These are phyloP conservation scores for Mortierella sp. DNA, from an alignment of 371 early-diverging fungal genomes.

Conservation along the genomic window DNA sequence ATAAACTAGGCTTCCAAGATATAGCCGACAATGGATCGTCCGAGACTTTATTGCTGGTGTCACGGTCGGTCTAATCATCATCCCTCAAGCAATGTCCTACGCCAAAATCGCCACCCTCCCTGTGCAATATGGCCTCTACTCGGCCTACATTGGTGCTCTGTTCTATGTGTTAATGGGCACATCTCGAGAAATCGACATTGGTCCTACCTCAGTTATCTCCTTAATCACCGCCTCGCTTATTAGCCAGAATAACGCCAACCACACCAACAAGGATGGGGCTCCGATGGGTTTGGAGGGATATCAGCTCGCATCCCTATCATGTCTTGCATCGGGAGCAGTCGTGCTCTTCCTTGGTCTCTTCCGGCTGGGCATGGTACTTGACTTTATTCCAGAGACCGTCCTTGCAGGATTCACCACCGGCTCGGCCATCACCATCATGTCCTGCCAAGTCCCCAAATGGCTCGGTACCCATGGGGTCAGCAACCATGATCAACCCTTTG, in stretches of 20 bases:
- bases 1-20: constrained; percentile 34
- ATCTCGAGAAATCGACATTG: constrained; percentile 87
- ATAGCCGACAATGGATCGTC: constrained; percentile 69
- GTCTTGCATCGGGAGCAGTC: constrained; percentile 70
- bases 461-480: constrained; percentile 75
- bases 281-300: constrained; percentile 13
- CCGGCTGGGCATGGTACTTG: constrained; percentile 86
- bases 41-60: constrained; percentile 87
- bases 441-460: constrained; percentile 78
- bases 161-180: constrained; percentile 85
- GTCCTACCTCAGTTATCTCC: constrained; percentile 91
- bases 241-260: constrained; percentile 25
- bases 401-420: constrained; percentile 83
- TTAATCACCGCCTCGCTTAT: constrained; percentile 79
- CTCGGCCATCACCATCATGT: constrained; percentile 78
- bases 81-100: constrained; percentile 89
- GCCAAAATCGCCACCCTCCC: constrained; percentile 87
- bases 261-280: too few relatives aligned
- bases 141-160: constrained; percentile 75
- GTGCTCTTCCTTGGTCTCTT: constrained; percentile 78
- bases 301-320: constrained; percentile 66
- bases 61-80: constrained; percentile 84
- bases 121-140: constrained; percentile 88
- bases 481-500: constrained; percentile 65
- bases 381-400: constrained; percentile 85